These are phyloP conservation scores for Pleurotus djamor DNA, from an alignment of 768 basidiomycete species.

Conservation along the genomic window DNA sequence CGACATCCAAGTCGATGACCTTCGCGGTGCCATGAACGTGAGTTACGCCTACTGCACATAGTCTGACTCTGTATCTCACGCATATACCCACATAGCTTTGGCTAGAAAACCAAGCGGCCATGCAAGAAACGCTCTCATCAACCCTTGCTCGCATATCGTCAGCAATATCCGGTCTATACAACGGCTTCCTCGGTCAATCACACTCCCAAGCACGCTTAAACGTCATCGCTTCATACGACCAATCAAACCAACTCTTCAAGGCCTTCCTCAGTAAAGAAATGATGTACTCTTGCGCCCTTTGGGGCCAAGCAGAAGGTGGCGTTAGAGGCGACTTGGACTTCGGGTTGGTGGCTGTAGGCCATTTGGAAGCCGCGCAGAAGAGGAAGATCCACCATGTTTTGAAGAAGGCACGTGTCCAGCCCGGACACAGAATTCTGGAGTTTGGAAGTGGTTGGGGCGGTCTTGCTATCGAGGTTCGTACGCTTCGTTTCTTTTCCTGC, in stretches of 20 bases:
- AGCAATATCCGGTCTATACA: slow-evolving; percentile 60
- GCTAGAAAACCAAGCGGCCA: slow-evolving; percentile 64
- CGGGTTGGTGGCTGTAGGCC: slow-evolving; percentile 51
- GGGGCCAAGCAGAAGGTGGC: slow-evolving; percentile 78
- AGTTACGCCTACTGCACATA: slow-evolving; percentile 21
- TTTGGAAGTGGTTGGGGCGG: slow-evolving; percentile 96
- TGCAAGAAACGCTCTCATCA: slow-evolving; percentile 57
- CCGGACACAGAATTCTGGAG: slow-evolving; percentile 82
- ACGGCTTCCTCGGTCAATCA: slow-evolving; percentile 74
- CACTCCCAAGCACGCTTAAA: slow-evolving; percentile 74
- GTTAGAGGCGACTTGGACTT: slow-evolving; percentile 65
- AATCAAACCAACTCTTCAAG: slow-evolving; percentile 88
- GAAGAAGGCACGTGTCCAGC: slow-evolving; percentile 69
- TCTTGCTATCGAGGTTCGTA: slow-evolving; percentile 79
- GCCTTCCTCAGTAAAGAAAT: slow-evolving; percentile 85
- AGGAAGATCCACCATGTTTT: slow-evolving; percentile 86
- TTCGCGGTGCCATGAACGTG: slow-evolving; percentile 64
- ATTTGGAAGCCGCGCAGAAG: slow-evolving; percentile 79
- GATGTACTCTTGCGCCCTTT: slow-evolving; percentile 94
- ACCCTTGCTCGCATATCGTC: slow-evolving; percentile 54
- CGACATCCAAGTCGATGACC: slow-evolving; percentile 58
- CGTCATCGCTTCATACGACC: slow-evolving; percentile 86
- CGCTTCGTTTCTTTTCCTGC: background rate
- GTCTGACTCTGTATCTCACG: slow-evolving; percentile 5
- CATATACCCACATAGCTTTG: slow-evolving; percentile 44